These are phyloP conservation scores for Candida sonorensis DNA, from an alignment of 805 yeast species.

Conservation along the genomic window DNA sequence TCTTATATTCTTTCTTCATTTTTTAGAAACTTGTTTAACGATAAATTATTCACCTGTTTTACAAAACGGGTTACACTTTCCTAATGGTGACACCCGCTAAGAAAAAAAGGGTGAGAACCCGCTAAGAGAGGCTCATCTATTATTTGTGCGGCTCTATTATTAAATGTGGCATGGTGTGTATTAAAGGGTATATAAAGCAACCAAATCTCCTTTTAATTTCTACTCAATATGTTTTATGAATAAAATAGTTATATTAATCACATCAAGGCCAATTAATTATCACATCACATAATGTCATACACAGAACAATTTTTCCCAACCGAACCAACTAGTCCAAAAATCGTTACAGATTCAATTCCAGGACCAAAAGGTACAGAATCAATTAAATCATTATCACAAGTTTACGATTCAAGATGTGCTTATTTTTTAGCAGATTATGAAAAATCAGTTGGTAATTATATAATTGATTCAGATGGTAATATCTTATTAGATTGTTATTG, in stretches of 20 bases:
- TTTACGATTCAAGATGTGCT: conserved; percentile 66
- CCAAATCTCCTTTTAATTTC: too few relatives aligned
- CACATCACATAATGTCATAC: conserved; percentile 31
- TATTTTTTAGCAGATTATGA: conserved; percentile 73
- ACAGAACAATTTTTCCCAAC: conserved; percentile 60
- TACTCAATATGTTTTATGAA: too few relatives aligned
- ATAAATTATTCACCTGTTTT: too few relatives aligned
- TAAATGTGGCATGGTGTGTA: too few relatives aligned
- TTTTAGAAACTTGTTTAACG: background rate
- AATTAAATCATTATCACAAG: conserved; percentile 47
- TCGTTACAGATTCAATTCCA: conserved; percentile 57
- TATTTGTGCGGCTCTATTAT: too few relatives aligned
- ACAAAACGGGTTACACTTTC: too few relatives aligned
- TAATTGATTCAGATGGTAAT: conserved; percentile 79
- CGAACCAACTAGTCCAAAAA: conserved; percentile 70
- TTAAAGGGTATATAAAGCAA: too few relatives aligned
- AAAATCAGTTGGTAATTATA: conserved; percentile 72
- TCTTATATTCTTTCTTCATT: background rate
- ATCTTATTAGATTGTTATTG: conserved; percentile 66
- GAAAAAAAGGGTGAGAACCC: too few relatives aligned
- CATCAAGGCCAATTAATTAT: too few relatives aligned
- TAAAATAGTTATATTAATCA: too few relatives aligned
- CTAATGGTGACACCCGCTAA: too few relatives aligned
- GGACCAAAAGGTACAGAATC: conserved; percentile 63
- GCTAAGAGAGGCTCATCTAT: too few relatives aligned